Base-by-base conservation (phyloP, 495 filamentous ascomycete genomes). In the Beverwykella pulmonaria region DNA sequence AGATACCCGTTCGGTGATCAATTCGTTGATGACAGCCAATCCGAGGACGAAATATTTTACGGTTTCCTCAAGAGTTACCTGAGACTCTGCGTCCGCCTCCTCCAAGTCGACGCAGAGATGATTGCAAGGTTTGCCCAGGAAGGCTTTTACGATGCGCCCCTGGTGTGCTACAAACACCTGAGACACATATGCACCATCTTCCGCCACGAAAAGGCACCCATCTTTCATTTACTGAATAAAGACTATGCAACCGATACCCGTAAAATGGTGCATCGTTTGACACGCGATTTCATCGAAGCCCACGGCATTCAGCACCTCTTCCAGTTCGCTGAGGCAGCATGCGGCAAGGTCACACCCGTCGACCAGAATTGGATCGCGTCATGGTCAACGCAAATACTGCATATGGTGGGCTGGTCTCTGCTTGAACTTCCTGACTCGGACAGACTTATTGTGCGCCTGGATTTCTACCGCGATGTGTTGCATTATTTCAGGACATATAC, bases 1-100 rank as follows among this genome's bases (percentile, higher is more conserved):
- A 68, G 65, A 23, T 62, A 57, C 27, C 65, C 65, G 15, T 68
- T 71, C 30, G 69, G 69, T 7, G 65, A 71, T 12, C 15, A 55
- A 36, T 67, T 71, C 53, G 30, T 22, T 34, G 53, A 34, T 20
- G 48, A 53, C 17, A 36, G 55, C 47, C 26, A 63, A 34, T n/a
- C 64, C 17, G 68, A 63, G 25, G 59, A 64, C 25, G 49, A 65
- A 2, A 57, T 65, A 26, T 57, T 71, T 44, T 34, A 22, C 32
- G 30, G 27, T 7, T 65, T 68, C 46, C 47, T 71, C 0, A 12
- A 17, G 23, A 55, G 46, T 39, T 72, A 72, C 34, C n/a, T 69
- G 23, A 55, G 32, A 44, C n/a, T 69, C 6, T 69, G 61, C 54
- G 41, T 62, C 14, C 66, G 53, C n/a, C 29, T 72, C 17, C 20